A percentile compares a stretch with the other conserved stretches of the same genome.
phyloP scores from a whole-genome alignment of 2,329 filamentous ascomycete species.

The Mycogone perniciosa region DNA sequence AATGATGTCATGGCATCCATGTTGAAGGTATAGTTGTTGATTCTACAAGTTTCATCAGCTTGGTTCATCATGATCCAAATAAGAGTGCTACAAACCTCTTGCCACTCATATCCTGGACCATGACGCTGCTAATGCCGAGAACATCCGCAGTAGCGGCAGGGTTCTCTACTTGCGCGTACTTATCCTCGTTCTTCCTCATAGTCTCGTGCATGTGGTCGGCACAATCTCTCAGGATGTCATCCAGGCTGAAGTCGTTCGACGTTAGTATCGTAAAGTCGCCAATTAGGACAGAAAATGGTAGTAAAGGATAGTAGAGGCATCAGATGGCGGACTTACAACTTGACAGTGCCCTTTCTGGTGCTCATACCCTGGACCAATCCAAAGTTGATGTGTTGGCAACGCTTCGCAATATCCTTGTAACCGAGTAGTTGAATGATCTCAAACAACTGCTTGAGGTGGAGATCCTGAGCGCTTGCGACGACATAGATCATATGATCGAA shows the following conservation, averaged over 20 bases:
- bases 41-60: conserved; percentile 28
- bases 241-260: conserved; percentile 27
- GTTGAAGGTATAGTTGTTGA: conserved; percentile 67
- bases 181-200: conserved; percentile 83
- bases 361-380: conserved; percentile 65
- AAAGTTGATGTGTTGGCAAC: conserved; percentile 69
- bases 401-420: conserved; percentile 57
- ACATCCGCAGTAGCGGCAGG: conserved; percentile 77
- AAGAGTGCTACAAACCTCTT: conserved; percentile 58
- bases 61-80: neutral
- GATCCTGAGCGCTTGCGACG: conserved; percentile 64
- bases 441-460: conserved; percentile 68
- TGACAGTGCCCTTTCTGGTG: conserved; percentile 66
- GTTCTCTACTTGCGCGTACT: conserved; percentile 85
- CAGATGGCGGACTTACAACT: conserved; percentile 41
- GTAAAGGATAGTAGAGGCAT: neutral
- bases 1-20: conserved; percentile 78
- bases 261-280: neutral
- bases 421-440: conserved; percentile 70
- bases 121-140: conserved; percentile 88
- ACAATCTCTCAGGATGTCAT: conserved; percentile 50
- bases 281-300: neutral
- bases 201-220: conserved; percentile 96
- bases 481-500: conserved; percentile 81
- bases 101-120: conserved; percentile 97